Percentiles rank a stretch among this genome's conserved stretches.
Conservation (phyloP, 2,329 filamentous ascomycete species). For the Zelopaecilomyces penicillatus region DNA sequence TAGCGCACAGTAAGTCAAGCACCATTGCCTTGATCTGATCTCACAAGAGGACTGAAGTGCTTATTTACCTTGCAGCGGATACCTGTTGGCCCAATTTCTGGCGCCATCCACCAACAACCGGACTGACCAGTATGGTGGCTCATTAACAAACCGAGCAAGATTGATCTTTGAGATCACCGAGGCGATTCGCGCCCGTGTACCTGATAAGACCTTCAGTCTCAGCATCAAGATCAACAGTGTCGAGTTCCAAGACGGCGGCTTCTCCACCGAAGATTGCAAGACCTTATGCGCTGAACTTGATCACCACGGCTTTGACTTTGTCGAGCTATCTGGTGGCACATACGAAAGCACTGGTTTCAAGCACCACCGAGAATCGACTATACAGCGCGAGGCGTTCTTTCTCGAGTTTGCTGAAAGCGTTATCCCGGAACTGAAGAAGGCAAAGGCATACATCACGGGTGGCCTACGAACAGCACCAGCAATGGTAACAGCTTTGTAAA, state of each 20-base stretch:
- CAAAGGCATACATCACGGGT: not conserved
- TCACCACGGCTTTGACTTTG: not conserved
- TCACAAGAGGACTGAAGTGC: not conserved
- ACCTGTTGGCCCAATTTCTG: slow-evolving; percentile 46
- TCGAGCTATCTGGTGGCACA: not conserved
- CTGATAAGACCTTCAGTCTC: slow-evolving; percentile 29
- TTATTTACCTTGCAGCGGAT: slow-evolving; percentile 25
- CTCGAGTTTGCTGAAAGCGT: not conserved
- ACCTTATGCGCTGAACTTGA: not conserved
- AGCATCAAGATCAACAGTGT: slow-evolving; percentile 50
- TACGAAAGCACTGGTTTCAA: not conserved
- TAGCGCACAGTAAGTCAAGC: slow-evolving; percentile 31
- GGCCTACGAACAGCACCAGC: not conserved
- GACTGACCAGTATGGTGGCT: slow-evolving; percentile 41
- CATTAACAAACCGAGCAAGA: slow-evolving; percentile 34
- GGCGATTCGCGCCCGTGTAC: slow-evolving; percentile 22
- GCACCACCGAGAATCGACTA: not conserved
- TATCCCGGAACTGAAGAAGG: not conserved
- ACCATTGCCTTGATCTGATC: too few species aligned
- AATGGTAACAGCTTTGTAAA: not conserved
- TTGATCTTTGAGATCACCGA: slow-evolving; percentile 36
- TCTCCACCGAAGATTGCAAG: too few species aligned
- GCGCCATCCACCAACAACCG: slow-evolving; percentile 39
- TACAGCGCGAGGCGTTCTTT: not conserved
- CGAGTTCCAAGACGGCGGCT: slow-evolving; percentile 34